These are phyloP conservation scores for Deuterostichococcus epilithicus DNA, from an alignment of 139 green algal genomes.

Conservation along the genomic window DNA sequence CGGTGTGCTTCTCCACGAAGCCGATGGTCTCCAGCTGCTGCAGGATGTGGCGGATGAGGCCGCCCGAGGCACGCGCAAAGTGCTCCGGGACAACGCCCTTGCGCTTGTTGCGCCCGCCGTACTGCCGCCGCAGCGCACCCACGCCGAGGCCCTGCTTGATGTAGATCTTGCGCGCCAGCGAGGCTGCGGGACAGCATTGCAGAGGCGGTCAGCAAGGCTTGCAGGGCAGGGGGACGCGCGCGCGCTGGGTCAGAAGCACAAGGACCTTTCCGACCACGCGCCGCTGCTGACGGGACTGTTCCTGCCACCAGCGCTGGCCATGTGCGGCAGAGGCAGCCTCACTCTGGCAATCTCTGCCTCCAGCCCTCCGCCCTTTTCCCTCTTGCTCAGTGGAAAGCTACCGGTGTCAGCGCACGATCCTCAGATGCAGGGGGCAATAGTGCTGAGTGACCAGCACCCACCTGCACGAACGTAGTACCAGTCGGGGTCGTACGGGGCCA, in stretches of 20 bases:
- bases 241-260: background rate
- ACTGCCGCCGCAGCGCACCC: conserved; percentile 84
- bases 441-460: conserved; percentile 22
- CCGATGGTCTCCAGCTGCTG: conserved; percentile 81
- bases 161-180: conserved; percentile 93
- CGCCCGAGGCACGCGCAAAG: conserved; percentile 66
- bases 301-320: too few species aligned
- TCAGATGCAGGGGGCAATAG: background rate
- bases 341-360: too few species aligned
- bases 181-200: conserved; percentile 51
- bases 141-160: conserved; percentile 86
- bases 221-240: background rate
- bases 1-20: conserved; percentile 57
- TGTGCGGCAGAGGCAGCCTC: too few species aligned
- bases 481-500: conserved; percentile 91
- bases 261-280: too few species aligned
- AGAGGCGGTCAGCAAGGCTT: background rate
- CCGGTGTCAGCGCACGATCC: background rate
- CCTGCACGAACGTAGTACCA: conserved; percentile 98
- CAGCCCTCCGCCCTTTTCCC: too few species aligned
- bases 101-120: conserved; percentile 72
- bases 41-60: conserved; percentile 76
- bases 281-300: too few species aligned
- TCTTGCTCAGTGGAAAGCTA: too few species aligned
- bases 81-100: conserved; percentile 52